These are phyloP conservation scores for Tetrahymena elliotti DNA, from an alignment of 73 alveolate species.

Conservation along the genomic window DNA sequence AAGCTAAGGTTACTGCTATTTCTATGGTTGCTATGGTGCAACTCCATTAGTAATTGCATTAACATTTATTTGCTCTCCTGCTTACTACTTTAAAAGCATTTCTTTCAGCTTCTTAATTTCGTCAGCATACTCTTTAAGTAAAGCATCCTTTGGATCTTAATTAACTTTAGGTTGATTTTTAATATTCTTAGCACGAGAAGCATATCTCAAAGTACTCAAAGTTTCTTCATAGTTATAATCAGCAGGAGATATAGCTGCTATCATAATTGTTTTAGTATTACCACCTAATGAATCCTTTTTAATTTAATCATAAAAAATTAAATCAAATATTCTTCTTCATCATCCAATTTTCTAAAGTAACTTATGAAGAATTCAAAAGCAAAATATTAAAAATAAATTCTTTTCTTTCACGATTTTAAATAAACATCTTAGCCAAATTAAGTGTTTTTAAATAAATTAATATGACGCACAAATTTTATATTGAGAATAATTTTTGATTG, in stretches of 20 bases:
- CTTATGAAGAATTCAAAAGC: too few relatives aligned
- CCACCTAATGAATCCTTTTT: conserved; percentile 95
- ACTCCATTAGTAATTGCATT: background rate
- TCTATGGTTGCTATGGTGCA: background rate
- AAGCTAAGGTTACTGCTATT: background rate
- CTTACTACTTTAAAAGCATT: conserved; percentile 24
- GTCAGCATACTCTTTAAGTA: conserved; percentile 86
- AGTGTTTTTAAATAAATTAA: too few relatives aligned
- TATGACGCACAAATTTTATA: too few relatives aligned
- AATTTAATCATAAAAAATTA: conserved; percentile 42
- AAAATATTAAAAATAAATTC: too few relatives aligned
- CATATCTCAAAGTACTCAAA: conserved; percentile 92
- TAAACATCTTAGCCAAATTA: background rate
- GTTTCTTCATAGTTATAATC: conserved; percentile 95
- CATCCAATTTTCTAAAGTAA: too few relatives aligned
- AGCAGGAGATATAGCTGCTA: conserved; percentile 95
- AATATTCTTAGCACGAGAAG: conserved; percentile 93
- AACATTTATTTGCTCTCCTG: conserved; percentile 15
- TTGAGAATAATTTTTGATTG: too few relatives aligned
- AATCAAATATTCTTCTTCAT: conserved; percentile 74
- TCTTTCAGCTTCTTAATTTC: conserved; percentile 79
- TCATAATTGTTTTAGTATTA: conserved; percentile 97
- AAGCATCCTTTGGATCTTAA: conserved; percentile 99
- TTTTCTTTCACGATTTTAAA: background rate
- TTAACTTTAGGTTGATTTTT: conserved; percentile 92